These are phyloP conservation scores for Prunus mume DNA, from an alignment of 306 rosid genomes.

Conservation along the genomic window DNA sequence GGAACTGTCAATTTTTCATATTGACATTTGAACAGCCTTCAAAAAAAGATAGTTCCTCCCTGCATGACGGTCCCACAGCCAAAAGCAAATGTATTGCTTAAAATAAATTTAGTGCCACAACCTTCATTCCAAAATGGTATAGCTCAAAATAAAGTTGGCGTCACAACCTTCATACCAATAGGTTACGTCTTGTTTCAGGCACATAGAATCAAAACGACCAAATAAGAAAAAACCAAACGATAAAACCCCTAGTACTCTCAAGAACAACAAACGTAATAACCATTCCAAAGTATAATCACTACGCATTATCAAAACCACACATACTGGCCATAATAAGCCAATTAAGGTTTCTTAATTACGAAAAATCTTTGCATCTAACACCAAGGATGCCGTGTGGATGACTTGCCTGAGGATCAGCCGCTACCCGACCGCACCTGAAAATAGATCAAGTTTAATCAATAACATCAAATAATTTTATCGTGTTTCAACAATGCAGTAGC, in stretches of 20 bases:
- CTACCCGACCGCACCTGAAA: conserved; percentile 69
- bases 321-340: not conserved
- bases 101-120: too few species aligned
- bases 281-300: not conserved
- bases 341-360: not conserved
- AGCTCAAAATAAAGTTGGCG: not conserved
- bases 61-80: too few species aligned
- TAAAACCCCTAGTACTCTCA: not conserved
- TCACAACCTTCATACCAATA: not conserved
- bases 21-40: too few species aligned
- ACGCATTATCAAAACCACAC: not conserved
- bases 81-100: too few species aligned
- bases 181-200: not conserved
- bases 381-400: not conserved
- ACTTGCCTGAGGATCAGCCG: conserved; percentile 32
- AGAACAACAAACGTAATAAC: not conserved
- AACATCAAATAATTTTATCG: not conserved
- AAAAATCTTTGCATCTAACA: not conserved
- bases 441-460: not conserved
- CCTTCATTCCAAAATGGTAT: not conserved
- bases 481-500: not conserved
- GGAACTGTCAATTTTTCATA: too few species aligned
- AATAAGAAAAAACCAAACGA: not conserved
- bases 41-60: too few species aligned
- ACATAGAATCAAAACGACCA: not conserved